A percentile compares a stretch with the other conserved stretches of the same genome.
These are phyloP conservation scores for Phytophthora fragariae DNA, from an alignment of 352 stramenopile species.

Conservation along the genomic window DNA sequence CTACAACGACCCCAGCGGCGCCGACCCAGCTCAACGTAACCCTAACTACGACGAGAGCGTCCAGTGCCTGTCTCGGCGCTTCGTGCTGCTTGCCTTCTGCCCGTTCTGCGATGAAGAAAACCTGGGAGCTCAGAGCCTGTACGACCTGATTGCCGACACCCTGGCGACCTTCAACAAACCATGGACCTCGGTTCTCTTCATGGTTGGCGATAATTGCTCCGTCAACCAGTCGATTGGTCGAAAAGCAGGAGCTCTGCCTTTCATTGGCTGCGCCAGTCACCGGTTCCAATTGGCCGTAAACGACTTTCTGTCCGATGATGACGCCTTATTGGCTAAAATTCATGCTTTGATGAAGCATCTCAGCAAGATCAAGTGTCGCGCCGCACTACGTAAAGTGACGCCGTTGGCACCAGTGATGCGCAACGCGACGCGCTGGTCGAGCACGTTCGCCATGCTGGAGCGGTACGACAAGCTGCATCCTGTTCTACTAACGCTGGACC, in stretches of 20 bases:
- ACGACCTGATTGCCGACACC: not conserved
- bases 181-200: not conserved
- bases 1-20: not conserved
- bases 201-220: constrained; percentile 14
- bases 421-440: constrained; percentile 3
- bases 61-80: not conserved
- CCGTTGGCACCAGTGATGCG: constrained; percentile 1
- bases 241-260: not conserved
- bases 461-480: not conserved
- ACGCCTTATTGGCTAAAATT: not conserved
- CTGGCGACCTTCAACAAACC: not conserved
- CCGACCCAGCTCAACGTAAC: not conserved
- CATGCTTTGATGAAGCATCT: constrained; percentile 2
- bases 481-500: not conserved
- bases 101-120: not conserved
- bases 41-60: constrained; percentile 4
- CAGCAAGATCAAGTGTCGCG: not conserved
- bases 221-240: constrained; percentile 1
- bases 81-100: not conserved
- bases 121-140: not conserved
- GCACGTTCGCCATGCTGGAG: not conserved
- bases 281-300: constrained; percentile 9
- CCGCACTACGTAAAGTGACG: not conserved
- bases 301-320: not conserved
- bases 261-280: constrained; percentile 14